These are phyloP conservation scores for Trichoderma guizhouense DNA, from an alignment of 2,329 filamentous ascomycete genomes.

Conservation along the genomic window DNA sequence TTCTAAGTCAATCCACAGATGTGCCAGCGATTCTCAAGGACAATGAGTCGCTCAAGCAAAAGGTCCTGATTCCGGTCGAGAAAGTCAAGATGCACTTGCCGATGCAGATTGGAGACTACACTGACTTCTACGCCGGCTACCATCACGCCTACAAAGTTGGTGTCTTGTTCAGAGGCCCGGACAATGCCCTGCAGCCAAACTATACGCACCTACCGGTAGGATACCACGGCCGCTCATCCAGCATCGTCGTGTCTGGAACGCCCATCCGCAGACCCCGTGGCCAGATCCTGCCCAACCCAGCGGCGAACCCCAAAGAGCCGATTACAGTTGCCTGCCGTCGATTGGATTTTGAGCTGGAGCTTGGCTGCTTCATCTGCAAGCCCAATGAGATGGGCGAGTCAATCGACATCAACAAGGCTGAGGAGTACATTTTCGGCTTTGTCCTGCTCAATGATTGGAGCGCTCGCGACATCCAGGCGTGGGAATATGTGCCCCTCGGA, in stretches of 20 bases:
- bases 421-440: slow-evolving; percentile 68
- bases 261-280: slow-evolving; percentile 69
- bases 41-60: slow-evolving; percentile 31
- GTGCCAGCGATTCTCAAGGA: slow-evolving; percentile 34
- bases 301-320: slow-evolving; percentile 50
- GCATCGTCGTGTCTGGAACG: slow-evolving; percentile 71
- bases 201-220: slow-evolving; percentile 78
- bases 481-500: slow-evolving; percentile 60
- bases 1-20: slow-evolving; percentile 54
- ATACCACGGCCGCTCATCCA: slow-evolving; percentile 76
- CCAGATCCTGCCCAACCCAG: slow-evolving; percentile 58
- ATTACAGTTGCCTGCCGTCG: slow-evolving; percentile 58
- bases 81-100: slow-evolving; percentile 68
- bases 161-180: slow-evolving; percentile 67
- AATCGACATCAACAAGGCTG: slow-evolving; percentile 62
- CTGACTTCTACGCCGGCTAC: slow-evolving; percentile 78
- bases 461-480: slow-evolving; percentile 58
- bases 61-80: slow-evolving; percentile 29
- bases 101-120: slow-evolving; percentile 76
- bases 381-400: slow-evolving; percentile 65
- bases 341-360: slow-evolving; percentile 75
- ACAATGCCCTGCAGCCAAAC: slow-evolving; percentile 74
- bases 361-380: slow-evolving; percentile 70
- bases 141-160: slow-evolving; percentile 73
- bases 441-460: slow-evolving; percentile 65